Conservation (phyloP, 768 basidiomycete species). For the Collybia nuda region DNA sequence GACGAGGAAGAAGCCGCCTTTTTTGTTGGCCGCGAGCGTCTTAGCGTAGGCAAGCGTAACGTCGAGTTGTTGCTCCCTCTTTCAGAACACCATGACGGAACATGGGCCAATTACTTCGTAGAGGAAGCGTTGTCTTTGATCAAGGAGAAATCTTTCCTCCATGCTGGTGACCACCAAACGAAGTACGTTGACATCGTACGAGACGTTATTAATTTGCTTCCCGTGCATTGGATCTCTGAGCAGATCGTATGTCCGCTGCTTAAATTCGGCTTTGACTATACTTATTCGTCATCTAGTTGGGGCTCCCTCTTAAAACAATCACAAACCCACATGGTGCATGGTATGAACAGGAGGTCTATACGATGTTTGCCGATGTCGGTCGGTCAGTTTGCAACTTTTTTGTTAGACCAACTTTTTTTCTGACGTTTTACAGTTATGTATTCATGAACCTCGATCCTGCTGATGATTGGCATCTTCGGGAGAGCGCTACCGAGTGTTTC, state of each 20-base stretch:
- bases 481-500: conserved; percentile 33
- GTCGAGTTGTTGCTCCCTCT: conserved; percentile 12
- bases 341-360: conserved; percentile 39
- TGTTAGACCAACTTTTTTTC: background rate
- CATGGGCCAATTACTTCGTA: conserved; percentile 28
- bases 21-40: background rate
- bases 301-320: conserved; percentile 41
- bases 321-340: conserved; percentile 26
- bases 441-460: conserved; percentile 42
- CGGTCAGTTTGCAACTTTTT: conserved; percentile 32
- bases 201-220: conserved; percentile 65
- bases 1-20: background rate
- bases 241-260: conserved; percentile 45
- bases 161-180: conserved; percentile 19
- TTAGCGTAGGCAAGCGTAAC: conserved; percentile 1
- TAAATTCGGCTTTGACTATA: background rate
- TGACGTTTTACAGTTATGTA: conserved; percentile 33
- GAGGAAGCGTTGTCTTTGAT: conserved; percentile 33
- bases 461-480: conserved; percentile 47
- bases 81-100: background rate
- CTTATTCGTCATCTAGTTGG: conserved; percentile 27
- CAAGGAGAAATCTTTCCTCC: conserved; percentile 29
- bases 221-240: conserved; percentile 60
- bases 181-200: conserved; percentile 57
- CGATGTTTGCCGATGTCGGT: conserved; percentile 48